Percentiles rank a stretch among this genome's conserved stretches.
phyloP scores from a whole-genome alignment of 2,329 filamentous ascomycete species.

The Colletotrichum ledebouriae region DNA sequence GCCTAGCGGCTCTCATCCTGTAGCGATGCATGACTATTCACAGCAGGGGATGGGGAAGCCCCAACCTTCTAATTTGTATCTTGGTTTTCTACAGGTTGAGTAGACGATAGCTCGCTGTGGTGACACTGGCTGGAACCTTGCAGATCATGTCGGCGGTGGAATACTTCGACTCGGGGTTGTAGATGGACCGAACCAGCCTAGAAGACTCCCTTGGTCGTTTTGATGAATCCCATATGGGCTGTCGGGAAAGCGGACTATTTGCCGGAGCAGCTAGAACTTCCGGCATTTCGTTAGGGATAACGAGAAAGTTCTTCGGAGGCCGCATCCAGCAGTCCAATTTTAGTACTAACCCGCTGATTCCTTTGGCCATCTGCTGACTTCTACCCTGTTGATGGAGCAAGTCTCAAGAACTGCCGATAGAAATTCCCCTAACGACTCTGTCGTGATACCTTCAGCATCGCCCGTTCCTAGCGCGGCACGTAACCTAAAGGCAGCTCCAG shows the following conservation, averaged over 20 bases:
- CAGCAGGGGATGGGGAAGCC: neutral
- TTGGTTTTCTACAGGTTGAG: neutral
- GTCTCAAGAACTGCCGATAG: too few species aligned
- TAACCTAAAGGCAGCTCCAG: too few species aligned
- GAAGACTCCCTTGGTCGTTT: neutral
- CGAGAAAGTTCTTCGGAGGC: neutral
- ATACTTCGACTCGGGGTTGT: neutral
- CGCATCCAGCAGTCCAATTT: too few species aligned
- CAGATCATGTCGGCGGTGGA: neutral
- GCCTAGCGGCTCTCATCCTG: neutral
- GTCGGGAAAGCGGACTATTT: neutral
- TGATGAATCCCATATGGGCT: neutral
- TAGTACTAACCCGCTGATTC: too few species aligned
- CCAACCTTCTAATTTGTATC: neutral
- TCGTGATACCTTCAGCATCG: too few species aligned
- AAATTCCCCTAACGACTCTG: too few species aligned
- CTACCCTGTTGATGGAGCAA: too few species aligned
- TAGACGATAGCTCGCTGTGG: neutral
- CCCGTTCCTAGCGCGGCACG: too few species aligned
- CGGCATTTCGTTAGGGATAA: neutral
- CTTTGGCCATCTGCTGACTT: too few species aligned
- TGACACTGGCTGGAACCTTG: neutral
- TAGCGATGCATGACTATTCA: constrained; percentile 4
- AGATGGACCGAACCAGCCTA: constrained; percentile 5
- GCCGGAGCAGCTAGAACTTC: neutral